Conservation (phyloP, 139 green algal species). For the Tetradesmus obliquus region DNA sequence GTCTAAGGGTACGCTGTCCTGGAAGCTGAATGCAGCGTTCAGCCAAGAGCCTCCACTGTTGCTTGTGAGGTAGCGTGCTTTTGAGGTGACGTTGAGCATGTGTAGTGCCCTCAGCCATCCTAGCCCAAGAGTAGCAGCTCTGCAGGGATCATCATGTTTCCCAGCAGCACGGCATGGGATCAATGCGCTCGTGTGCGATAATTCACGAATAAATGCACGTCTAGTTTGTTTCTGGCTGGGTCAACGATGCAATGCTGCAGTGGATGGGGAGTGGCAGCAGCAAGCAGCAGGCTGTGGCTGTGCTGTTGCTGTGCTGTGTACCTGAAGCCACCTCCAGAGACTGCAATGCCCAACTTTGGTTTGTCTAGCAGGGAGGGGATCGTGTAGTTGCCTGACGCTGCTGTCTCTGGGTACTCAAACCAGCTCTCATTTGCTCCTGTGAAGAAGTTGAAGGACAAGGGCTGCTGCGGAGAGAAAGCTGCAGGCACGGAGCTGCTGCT, state of each 20-base stretch:
- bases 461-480: neutral
- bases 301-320: neutral
- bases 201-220: no score
- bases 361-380: slow-evolving; percentile 35
- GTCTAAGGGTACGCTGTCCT: neutral
- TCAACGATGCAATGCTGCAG: no score
- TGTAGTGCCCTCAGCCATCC: slow-evolving; percentile 45
- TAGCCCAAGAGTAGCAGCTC: slow-evolving; percentile 16
- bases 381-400: slow-evolving; percentile 34
- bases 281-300: no score
- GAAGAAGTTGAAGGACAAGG: neutral
- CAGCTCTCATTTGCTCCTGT: slow-evolving; percentile 22
- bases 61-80: slow-evolving; percentile 40
- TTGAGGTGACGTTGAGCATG: neutral
- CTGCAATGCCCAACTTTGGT: slow-evolving; percentile 45
- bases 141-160: no score
- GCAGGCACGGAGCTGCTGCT: neutral
- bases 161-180: no score
- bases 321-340: slow-evolving; percentile 51
- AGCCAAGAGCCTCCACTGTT: slow-evolving; percentile 55
- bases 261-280: neutral
- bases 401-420: slow-evolving; percentile 27
- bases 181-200: no score
- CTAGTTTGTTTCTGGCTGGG: no score
- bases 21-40: slow-evolving; percentile 43